Percentiles rank a stretch among this genome's conserved stretches.
phyloP scores from a whole-genome alignment of 352 stramenopile genomes.

The Phytophthora syringae region DNA sequence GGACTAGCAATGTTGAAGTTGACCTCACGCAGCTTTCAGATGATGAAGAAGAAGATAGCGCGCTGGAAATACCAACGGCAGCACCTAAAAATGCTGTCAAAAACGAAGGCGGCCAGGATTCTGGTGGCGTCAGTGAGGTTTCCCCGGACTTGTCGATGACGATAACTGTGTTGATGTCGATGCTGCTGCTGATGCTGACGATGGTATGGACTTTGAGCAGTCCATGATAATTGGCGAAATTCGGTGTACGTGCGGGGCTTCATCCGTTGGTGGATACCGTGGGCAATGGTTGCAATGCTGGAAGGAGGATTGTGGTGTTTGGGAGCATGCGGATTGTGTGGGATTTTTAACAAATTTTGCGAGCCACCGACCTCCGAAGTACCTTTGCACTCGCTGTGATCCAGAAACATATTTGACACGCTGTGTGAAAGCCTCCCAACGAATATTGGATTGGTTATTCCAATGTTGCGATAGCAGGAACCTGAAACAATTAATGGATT shows the following conservation, averaged over 20 bases:
- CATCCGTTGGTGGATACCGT: constrained; percentile 52
- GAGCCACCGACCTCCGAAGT: constrained; percentile 26
- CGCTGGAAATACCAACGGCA: background rate
- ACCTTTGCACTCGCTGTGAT: constrained; percentile 64
- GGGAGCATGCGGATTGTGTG: constrained; percentile 81
- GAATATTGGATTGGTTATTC: constrained; percentile 64
- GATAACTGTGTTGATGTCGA: constrained; percentile 7
- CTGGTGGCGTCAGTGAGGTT: background rate
- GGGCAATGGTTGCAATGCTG: constrained; percentile 78
- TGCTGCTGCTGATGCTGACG: constrained; percentile 15
- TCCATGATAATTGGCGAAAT: constrained; percentile 52
- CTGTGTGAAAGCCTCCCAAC: constrained; percentile 28
- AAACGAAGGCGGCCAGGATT: background rate
- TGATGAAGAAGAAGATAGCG: constrained; percentile 3
- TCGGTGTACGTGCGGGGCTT: constrained; percentile 61
- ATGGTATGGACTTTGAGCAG: constrained; percentile 27
- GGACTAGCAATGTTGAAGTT: constrained; percentile 14
- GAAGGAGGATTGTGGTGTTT: constrained; percentile 63
- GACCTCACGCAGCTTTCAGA: constrained; percentile 35
- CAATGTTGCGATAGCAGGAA: constrained; percentile 75
- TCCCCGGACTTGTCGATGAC: constrained; percentile 17
- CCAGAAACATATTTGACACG: constrained; percentile 37
- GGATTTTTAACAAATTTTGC: constrained; percentile 46
- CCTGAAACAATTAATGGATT: constrained; percentile 49
- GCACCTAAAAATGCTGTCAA: background rate